These are phyloP conservation scores for Akanthomyces uredinophilus DNA, from an alignment of 2,329 filamentous ascomycete genomes.

Conservation along the genomic window DNA sequence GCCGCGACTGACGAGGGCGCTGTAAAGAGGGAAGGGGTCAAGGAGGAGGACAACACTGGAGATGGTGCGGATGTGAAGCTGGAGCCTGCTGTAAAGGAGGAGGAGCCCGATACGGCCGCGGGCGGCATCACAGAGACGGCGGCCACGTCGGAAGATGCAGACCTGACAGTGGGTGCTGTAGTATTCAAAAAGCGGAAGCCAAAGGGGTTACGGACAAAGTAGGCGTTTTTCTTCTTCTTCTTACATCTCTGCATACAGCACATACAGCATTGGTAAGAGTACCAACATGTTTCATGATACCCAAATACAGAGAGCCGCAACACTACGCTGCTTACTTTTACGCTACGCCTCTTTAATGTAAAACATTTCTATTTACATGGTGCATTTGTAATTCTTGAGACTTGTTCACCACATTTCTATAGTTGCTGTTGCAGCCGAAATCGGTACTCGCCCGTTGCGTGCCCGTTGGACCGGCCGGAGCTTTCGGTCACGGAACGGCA, in stretches of 20 bases:
- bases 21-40: conserved; percentile 21
- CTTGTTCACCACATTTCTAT: neutral
- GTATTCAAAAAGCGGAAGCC: conserved; percentile 78
- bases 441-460: neutral
- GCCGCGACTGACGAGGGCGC: conserved; percentile 15
- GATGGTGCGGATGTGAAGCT: conserved; percentile 20
- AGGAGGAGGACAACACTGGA: conserved; percentile 24
- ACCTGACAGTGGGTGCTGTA: conserved; percentile 41
- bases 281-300: neutral
- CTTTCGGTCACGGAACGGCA: neutral
- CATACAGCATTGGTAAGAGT: neutral
- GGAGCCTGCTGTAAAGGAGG: conserved; percentile 32
- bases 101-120: conserved; percentile 29
- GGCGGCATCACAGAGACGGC: conserved; percentile 14
- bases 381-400: no score
- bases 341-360: no score
- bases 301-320: neutral
- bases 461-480: neutral
- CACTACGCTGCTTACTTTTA: neutral
- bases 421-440: neutral
- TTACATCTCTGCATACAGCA: neutral
- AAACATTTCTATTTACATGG: no score
- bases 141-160: conserved; percentile 35
- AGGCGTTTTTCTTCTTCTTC: neutral
- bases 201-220: conserved; percentile 48